Percentiles rank a stretch among this genome's conserved stretches.
phyloP scores from a whole-genome alignment of 2,329 filamentous ascomycete genomes.

The Cercospora janseana region DNA sequence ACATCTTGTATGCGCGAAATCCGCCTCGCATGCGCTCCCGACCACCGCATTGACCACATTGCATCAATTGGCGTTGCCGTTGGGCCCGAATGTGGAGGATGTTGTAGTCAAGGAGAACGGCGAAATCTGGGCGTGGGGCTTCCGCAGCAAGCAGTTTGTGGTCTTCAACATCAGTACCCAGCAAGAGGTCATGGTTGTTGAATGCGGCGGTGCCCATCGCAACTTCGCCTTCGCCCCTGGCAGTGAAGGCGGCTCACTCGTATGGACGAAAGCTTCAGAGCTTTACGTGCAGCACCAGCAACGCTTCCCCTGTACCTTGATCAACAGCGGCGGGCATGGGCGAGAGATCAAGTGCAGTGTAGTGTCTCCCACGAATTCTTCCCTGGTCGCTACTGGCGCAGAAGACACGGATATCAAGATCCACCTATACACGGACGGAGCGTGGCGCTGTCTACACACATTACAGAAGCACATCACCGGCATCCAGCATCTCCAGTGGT shows the following conservation, averaged over 20 bases:
- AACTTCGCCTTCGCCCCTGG: conserved; percentile 61
- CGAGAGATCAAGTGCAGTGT: conserved; percentile 74
- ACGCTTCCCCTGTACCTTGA: conserved; percentile 28
- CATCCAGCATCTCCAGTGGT: conserved; percentile 78
- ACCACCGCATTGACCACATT: conserved; percentile 51
- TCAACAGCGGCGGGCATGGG: conserved; percentile 75
- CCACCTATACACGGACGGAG: conserved; percentile 50
- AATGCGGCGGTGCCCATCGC: conserved; percentile 83
- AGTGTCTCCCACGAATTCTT: conserved; percentile 37
- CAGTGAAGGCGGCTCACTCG: conserved; percentile 54
- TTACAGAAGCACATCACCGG: conserved; percentile 79
- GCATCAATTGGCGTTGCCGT: conserved; percentile 67
- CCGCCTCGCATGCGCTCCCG: conserved; percentile 5
- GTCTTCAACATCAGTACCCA: conserved; percentile 74
- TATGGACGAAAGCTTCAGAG: conserved; percentile 68
- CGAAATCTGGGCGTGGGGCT: conserved; percentile 74
- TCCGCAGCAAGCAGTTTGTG: conserved; percentile 74
- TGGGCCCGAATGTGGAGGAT: conserved; percentile 75
- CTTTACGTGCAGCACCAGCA: conserved; percentile 27
- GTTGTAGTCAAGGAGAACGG: conserved; percentile 57
- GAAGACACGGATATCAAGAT: conserved; percentile 76
- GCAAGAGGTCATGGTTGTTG: conserved; percentile 66
- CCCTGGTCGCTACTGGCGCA: conserved; percentile 63
- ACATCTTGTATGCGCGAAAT: conserved; percentile 24
- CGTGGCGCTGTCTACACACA: conserved; percentile 55